Percentiles rank a stretch among this genome's conserved stretches.
Evolutionary conservation across 1,284 basidiomycete species (phyloP).

Genomic region (Trichosporon sp.): DNA sequence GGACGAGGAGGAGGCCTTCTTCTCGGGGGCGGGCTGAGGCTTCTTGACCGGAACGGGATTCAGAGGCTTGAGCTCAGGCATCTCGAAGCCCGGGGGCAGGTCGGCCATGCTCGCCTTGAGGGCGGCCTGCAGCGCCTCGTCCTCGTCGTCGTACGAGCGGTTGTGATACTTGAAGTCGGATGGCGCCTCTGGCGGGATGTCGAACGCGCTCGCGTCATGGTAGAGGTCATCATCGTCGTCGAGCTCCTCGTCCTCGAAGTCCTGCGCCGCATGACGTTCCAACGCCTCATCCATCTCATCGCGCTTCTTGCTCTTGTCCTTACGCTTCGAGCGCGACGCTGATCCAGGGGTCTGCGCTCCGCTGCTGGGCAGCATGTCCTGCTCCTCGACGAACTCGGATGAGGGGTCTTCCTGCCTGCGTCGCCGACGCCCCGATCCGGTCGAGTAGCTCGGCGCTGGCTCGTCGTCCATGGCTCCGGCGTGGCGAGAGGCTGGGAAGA

Average conservation of each 20-base stretch:
- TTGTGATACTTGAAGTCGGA: constrained; percentile 39
- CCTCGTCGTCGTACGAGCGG: constrained; percentile 71
- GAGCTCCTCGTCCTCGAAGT: constrained; percentile 27
- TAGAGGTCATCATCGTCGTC: constrained; percentile 21
- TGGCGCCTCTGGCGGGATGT: constrained; percentile 22
- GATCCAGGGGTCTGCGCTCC: background rate
- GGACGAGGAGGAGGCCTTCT: background rate
- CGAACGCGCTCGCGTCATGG: constrained; percentile 14
- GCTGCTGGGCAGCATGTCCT: constrained; percentile 10
- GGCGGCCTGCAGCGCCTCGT: constrained; percentile 77
- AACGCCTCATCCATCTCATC: constrained; percentile 35
- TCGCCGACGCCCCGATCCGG: constrained; percentile 18
- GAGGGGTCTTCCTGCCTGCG: constrained; percentile 20
- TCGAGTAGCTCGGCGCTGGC: background rate
- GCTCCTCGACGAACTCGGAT: constrained; percentile 11
- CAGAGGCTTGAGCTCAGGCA: constrained; percentile 20
- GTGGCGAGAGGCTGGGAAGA: constrained; percentile 19
- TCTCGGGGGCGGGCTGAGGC: background rate
- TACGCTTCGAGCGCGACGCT: background rate
- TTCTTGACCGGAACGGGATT: background rate
- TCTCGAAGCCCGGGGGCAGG: constrained; percentile 51
- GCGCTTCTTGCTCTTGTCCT: constrained; percentile 3
- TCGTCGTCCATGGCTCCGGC: constrained; percentile 12
- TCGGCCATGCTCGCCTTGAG: constrained; percentile 72
- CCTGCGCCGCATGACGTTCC: constrained; percentile 13